Conservation (phyloP, 176 grass and related monocot species). For the Saccharum officinarum region DNA sequence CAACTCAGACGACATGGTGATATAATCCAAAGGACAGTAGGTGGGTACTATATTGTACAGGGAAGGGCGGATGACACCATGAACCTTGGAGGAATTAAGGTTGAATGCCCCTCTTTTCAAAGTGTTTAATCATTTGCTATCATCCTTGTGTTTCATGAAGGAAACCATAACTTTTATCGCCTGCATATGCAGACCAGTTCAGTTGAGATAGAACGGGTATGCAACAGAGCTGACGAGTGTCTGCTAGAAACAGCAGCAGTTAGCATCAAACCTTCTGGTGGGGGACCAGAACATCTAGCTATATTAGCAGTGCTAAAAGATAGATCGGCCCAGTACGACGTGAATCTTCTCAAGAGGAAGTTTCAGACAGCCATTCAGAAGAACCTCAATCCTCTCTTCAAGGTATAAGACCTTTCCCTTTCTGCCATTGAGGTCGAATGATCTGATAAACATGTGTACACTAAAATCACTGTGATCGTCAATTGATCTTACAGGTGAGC, state of each 20-base stretch:
- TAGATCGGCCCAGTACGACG: constrained; percentile 34
- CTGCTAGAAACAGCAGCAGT: constrained; percentile 88
- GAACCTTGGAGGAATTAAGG: constrained; percentile 99
- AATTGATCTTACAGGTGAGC: constrained; percentile 58
- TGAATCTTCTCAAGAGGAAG: constrained; percentile 56
- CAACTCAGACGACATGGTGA: constrained; percentile 91
- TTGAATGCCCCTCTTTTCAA: constrained; percentile 2
- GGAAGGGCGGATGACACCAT: constrained; percentile 97
- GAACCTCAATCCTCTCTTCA: constrained; percentile 93
- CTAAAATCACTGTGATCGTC: not conserved
- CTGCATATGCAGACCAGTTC: constrained; percentile 77
- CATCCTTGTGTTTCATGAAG: constrained; percentile 1
- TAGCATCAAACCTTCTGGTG: constrained; percentile 58
- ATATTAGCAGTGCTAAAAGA: constrained; percentile 78
- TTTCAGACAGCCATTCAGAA: constrained; percentile 90
- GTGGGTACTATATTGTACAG: constrained; percentile 85
- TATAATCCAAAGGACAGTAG: constrained; percentile 83
- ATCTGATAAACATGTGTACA: not conserved
- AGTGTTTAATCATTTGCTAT: not conserved
- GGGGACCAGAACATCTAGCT: constrained; percentile 83
- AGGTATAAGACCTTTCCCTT: constrained; percentile 48
- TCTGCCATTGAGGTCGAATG: not conserved
- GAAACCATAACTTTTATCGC: constrained; percentile 10
- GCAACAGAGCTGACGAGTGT: constrained; percentile 71
- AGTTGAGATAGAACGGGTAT: constrained; percentile 87